Evolutionary conservation across 2,329 filamentous ascomycete species (phyloP).

Genomic region (Elsinoe ampelina): DNA sequence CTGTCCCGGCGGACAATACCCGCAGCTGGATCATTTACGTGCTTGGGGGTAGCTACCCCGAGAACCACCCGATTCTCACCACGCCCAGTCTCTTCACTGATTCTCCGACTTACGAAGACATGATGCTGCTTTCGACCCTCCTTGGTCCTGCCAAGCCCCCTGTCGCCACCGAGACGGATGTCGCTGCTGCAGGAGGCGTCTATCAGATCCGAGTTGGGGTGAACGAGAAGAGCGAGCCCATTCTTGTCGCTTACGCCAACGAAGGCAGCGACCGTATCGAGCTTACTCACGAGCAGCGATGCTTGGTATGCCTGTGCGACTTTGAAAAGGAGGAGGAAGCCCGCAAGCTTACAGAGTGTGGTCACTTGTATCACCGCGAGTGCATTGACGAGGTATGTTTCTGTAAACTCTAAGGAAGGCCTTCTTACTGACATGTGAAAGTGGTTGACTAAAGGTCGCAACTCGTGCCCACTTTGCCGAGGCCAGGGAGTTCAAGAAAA

Average conservation of each 20-base stretch:
- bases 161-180: slow-evolving; percentile 55
- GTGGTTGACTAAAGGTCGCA: slow-evolving; percentile 60
- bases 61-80: slow-evolving; percentile 60
- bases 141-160: slow-evolving; percentile 60
- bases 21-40: slow-evolving; percentile 66
- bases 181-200: slow-evolving; percentile 52
- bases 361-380: slow-evolving; percentile 57
- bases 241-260: slow-evolving; percentile 26
- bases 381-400: slow-evolving; percentile 58
- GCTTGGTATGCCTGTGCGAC: slow-evolving; percentile 57
- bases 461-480: slow-evolving; percentile 54
- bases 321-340: slow-evolving; percentile 55
- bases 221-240: slow-evolving; percentile 1
- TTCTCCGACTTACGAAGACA: slow-evolving; percentile 62
- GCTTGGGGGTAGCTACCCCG: slow-evolving; percentile 58
- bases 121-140: slow-evolving; percentile 58
- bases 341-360: slow-evolving; percentile 52
- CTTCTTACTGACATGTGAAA: slow-evolving; percentile 31
- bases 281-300: slow-evolving; percentile 42
- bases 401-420: slow-evolving; percentile 15
- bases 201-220: slow-evolving; percentile 40
- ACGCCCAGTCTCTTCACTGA: slow-evolving; percentile 62
- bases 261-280: slow-evolving; percentile 23
- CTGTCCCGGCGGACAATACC: slow-evolving; percentile 45
- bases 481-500: slow-evolving; percentile 49